Evolutionary conservation across 2,329 filamentous ascomycete genomes (phyloP).

Genomic region (Aspergillus spinulosporus): DNA sequence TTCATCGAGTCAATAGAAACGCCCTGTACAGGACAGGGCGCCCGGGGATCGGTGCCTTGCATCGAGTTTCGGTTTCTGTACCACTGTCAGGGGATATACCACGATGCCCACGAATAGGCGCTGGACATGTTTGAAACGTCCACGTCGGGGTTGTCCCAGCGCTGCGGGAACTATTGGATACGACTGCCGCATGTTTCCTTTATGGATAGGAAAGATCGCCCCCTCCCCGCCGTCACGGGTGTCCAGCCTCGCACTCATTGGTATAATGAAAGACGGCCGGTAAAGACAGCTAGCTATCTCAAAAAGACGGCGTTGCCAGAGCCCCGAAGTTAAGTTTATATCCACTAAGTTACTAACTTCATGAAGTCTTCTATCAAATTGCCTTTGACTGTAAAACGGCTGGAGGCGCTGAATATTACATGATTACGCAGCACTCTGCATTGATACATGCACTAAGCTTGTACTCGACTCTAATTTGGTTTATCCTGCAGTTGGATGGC

Average conservation of each 20-base stretch:
- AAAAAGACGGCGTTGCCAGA: too few species aligned
- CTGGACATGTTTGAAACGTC: not conserved
- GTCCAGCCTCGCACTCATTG: not conserved
- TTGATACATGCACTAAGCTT: not conserved
- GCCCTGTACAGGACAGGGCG: not conserved
- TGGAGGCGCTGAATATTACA: too few species aligned
- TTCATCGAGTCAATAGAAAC: not conserved
- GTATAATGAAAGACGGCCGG: too few species aligned
- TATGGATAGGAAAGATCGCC: not conserved
- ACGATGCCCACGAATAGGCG: not conserved
- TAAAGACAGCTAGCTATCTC: too few species aligned
- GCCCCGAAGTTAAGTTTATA: too few species aligned
- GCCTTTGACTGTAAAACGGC: too few species aligned
- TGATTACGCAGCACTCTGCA: too few species aligned
- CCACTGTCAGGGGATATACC: not conserved
- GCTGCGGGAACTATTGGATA: not conserved
- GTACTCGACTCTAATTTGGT: not conserved
- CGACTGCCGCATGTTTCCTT: not conserved
- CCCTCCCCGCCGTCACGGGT: not conserved
- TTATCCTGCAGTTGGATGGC: not conserved
- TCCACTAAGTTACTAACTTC: too few species aligned
- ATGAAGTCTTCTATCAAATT: too few species aligned
- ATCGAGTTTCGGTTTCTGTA: not conserved
- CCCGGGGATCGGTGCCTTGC: not conserved
- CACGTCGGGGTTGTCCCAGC: not conserved